Conservation (phyloP, 2,329 filamentous ascomycete species). For the Aureobasidium vineae region DNA sequence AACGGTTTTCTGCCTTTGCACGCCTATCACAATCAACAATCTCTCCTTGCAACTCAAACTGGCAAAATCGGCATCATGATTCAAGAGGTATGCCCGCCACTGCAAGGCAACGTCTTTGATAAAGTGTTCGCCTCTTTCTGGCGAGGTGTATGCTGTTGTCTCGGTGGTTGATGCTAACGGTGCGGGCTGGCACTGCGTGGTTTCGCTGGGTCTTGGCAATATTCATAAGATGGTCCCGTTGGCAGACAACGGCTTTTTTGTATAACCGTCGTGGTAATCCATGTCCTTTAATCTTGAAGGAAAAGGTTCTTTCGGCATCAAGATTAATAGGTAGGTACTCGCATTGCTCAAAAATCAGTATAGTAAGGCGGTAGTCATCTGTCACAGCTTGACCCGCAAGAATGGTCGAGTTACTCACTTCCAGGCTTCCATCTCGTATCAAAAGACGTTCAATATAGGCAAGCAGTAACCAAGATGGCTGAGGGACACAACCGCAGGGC, state of each 20-base stretch:
- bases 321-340: not conserved
- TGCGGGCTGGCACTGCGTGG: constrained; percentile 11
- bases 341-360: not conserved
- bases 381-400: not conserved
- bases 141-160: constrained; percentile 12
- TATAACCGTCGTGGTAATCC: constrained; percentile 12
- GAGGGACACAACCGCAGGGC: constrained; percentile 10
- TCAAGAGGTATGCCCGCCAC: constrained; percentile 13
- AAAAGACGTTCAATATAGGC: constrained; percentile 9
- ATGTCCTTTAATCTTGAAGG: constrained; percentile 17
- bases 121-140: not conserved
- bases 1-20: constrained; percentile 13
- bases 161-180: constrained; percentile 20
- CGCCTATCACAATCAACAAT: constrained; percentile 23
- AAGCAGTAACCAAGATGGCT: constrained; percentile 11
- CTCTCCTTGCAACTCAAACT: not conserved
- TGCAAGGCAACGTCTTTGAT: constrained; percentile 13
- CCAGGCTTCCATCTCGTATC: not conserved
- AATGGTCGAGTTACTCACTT: not conserved
- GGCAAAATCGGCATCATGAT: constrained; percentile 7
- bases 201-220: constrained; percentile 23
- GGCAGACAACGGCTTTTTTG: constrained; percentile 22
- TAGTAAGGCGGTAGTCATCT: not conserved
- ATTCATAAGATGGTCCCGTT: constrained; percentile 18
- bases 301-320: not conserved